Base-by-base conservation (phyloP, 2,329 filamentous ascomycete species). In the Pestalotiopsis sp. region DNA sequence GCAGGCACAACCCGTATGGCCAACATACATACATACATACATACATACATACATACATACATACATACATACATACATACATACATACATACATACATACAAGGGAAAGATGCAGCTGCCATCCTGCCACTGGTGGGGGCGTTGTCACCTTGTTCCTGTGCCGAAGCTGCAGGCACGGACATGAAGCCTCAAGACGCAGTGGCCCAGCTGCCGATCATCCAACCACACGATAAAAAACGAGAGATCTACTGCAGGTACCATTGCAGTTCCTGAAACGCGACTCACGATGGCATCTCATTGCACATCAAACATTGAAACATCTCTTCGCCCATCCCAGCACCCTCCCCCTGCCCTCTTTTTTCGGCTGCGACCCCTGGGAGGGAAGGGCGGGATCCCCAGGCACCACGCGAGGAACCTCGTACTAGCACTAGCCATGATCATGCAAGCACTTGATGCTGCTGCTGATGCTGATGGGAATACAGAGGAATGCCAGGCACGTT, bases 201-300 rank as follows among this genome's bases (percentile, higher is more conserved):
- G 25, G 27, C 59, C 59, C 59, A 39, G 31, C 25, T 31, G 59
- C 59, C 31, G 59, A 62, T 62, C 59, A 39, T 59, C 45, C 45
- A 52, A 52, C 45, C 59, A 36, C 59, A n/a, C 36, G 27, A 20
- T 36, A 13, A 39, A 38, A 25, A 25, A 25, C 55, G n/a, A 62
- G 27, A 62, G 59, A 62, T 62, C 59, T 27, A 36, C 59, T 39
- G 59, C 27, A 39, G 25, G 59, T 64, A 52, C 61, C 39, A 64
- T 57, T 58, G 63, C 63, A 65, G 63, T 12, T 57, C 52, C 64
- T 66, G 64, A 66, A 66, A 66, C 64, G 52, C 36, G 31, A 57
- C 45, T 65, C 64, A 59, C 64, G 64, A 66, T 66, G 64, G 52
- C 41, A 60, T 66, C 64, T 61, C 36, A 66, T 60, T 31, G 49